Evolutionary conservation across 352 stramenopile genomes (phyloP), one percentile per base, ranked within the genome.

Genomic region (Plasmopara viticola): DNA sequence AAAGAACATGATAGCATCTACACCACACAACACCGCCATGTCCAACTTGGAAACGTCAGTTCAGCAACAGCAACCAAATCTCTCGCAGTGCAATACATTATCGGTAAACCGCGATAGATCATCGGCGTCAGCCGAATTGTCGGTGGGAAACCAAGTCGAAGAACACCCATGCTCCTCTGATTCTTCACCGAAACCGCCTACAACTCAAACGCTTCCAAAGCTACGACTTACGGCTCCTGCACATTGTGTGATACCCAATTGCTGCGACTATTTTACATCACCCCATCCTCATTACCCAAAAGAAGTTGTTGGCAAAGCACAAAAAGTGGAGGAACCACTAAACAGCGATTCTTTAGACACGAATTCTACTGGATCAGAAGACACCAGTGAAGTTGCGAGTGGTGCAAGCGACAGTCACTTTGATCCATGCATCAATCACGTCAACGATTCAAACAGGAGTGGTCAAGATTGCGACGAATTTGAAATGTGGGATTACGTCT

Each of bases 401-500:
- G 20, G 3, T 25, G 20, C 20, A 25, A 25, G 20, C 20, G 20
- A 56, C 18, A 55, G 47, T 41, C 53, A 48, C 41, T 33, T 31
- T 17, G 14, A 10, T 18, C 10, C 30, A 44, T 28, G 38, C 29
- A 55, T 46, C 5, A 20, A 47, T 39, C 38, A 42, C 4, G 6
- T 39, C 28, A 55, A 39, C 38, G 43, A 44, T 9, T 53, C 47
- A 29, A 66, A 30, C 7, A 37, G 37, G 8, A 9, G 20, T 25
- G 20, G 35, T 33, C 17, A 31, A 44, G 35, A 55, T n/a, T 39
- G 41, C 41, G 53, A 65, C 8, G 62, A 64, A 29, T 83, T 83
- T 51, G 72, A 79, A 28, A 70, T 83, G 60, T 83, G 72, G 72
- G 72, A 83, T 47, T 83, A 79, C 43, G 65, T 83, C 31, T 78